These are phyloP conservation scores for Protomyces lactucae-debilis DNA, from an alignment of 1,139 yeast genomes.

Conservation along the genomic window DNA sequence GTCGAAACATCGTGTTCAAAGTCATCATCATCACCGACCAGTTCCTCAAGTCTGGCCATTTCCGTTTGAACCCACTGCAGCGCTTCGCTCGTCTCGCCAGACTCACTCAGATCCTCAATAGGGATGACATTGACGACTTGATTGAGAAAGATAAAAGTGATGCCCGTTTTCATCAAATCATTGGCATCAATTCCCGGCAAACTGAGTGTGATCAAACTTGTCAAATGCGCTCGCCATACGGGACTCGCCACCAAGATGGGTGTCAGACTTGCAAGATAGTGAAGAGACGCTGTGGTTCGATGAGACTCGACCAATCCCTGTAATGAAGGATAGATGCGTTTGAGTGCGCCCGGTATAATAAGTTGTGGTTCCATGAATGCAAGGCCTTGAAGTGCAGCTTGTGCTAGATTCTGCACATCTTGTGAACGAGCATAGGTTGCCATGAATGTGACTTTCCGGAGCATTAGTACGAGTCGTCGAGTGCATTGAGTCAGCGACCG, in stretches of 20 bases:
- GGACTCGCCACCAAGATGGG: slow-evolving; percentile 65
- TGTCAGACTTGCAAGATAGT: slow-evolving; percentile 60
- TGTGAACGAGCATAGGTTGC: slow-evolving; percentile 77
- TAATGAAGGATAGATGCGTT: slow-evolving; percentile 79
- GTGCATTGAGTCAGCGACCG: slow-evolving; percentile 48
- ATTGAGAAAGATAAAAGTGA: slow-evolving; percentile 66
- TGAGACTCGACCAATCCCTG: slow-evolving; percentile 76
- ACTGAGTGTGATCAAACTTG: slow-evolving; percentile 64
- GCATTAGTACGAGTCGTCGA: slow-evolving; percentile 51
- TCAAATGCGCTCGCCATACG: slow-evolving; percentile 68
- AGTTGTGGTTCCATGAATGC: slow-evolving; percentile 59
- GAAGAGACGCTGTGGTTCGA: slow-evolving; percentile 68
- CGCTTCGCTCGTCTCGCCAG: slow-evolving; percentile 54
- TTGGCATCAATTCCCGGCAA: slow-evolving; percentile 85
- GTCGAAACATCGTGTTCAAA: slow-evolving; percentile 37
- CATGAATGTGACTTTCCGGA: slow-evolving; percentile 56
- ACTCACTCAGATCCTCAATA: slow-evolving; percentile 44
- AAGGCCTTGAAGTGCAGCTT: slow-evolving; percentile 49
- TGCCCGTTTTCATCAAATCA: slow-evolving; percentile 69
- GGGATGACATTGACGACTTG: slow-evolving; percentile 72
- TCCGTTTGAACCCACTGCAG: slow-evolving; percentile 61
- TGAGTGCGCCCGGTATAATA: slow-evolving; percentile 60
- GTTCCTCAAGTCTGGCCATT: slow-evolving; percentile 38
- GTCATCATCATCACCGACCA: slow-evolving; percentile 23
- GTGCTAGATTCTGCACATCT: slow-evolving; percentile 46